These are phyloP conservation scores for Bullera alba DNA, from an alignment of 768 basidiomycete genomes.

Conservation along the genomic window DNA sequence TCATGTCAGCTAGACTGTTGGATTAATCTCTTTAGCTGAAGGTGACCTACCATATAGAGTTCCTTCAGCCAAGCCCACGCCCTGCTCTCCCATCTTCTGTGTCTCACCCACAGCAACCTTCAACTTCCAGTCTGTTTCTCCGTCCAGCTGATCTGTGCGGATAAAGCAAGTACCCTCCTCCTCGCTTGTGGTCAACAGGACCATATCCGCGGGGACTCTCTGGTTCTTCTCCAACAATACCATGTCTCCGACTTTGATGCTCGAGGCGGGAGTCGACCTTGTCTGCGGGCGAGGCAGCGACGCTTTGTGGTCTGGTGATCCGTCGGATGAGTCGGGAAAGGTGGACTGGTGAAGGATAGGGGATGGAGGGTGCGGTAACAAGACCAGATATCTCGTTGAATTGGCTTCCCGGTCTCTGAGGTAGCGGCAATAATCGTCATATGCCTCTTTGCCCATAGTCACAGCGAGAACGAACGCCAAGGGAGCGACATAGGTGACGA, in stretches of 20 bases:
- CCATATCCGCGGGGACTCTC: constrained; percentile 87
- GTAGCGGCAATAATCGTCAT: constrained; percentile 93
- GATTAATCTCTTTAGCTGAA: not conserved
- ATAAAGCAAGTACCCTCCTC: constrained; percentile 91
- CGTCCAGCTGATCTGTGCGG: constrained; percentile 93
- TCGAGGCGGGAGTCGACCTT: constrained; percentile 77
- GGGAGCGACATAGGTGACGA: constrained; percentile 90
- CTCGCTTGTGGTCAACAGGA: constrained; percentile 81
- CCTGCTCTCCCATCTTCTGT: constrained; percentile 61
- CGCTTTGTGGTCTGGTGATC: constrained; percentile 3
- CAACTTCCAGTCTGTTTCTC: constrained; percentile 98
- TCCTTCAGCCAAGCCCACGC: constrained; percentile 62
- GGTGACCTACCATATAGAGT: constrained; percentile 71
- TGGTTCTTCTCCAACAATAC: constrained; percentile 93
- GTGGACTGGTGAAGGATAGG: no score
- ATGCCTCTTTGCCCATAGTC: constrained; percentile 98
- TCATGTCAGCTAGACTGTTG: constrained; percentile 5
- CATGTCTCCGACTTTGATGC: constrained; percentile 82
- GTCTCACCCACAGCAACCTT: constrained; percentile 78
- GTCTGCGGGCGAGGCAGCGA: constrained; percentile 42
- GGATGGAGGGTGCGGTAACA: constrained; percentile 53
- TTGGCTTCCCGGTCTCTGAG: constrained; percentile 90
- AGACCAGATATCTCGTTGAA: constrained; percentile 77
- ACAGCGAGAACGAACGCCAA: constrained; percentile 89
- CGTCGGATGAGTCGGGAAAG: constrained; percentile 11